These are phyloP conservation scores for Colletotrichum sp. DNA, from an alignment of 2,329 filamentous ascomycete species.

Conservation along the genomic window DNA sequence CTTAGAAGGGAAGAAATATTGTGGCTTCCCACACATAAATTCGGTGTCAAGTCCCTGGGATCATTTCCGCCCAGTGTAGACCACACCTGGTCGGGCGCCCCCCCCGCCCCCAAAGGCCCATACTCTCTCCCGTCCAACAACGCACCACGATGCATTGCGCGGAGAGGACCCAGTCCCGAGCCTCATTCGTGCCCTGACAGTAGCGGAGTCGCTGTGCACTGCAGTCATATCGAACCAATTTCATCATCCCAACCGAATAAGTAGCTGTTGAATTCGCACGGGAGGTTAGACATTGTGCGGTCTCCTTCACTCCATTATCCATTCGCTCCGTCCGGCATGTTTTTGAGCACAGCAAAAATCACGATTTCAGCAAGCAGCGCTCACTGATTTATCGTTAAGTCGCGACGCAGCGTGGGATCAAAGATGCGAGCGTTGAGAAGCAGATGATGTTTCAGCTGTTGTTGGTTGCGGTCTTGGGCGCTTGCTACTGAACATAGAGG, in stretches of 20 bases:
- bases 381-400: background rate
- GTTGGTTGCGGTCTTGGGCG: background rate
- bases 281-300: background rate
- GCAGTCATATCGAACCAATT: background rate
- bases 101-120: too few species aligned
- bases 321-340: background rate
- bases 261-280: background rate
- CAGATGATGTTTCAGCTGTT: background rate
- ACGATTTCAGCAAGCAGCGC: background rate
- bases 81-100: too few species aligned
- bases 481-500: background rate
- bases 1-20: too few species aligned
- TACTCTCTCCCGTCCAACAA: too few species aligned
- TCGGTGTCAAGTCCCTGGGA: too few species aligned
- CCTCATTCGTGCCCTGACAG: too few species aligned
- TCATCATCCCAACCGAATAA: background rate
- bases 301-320: background rate
- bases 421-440: background rate
- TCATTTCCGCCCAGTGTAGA: too few species aligned
- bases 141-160: background rate
- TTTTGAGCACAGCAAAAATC: background rate
- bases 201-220: background rate
- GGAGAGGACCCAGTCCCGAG: too few species aligned
- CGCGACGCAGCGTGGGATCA: background rate
- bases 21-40: too few species aligned